These are phyloP conservation scores for Suillus luteus DNA, from an alignment of 768 basidiomycete genomes.

Conservation along the genomic window DNA sequence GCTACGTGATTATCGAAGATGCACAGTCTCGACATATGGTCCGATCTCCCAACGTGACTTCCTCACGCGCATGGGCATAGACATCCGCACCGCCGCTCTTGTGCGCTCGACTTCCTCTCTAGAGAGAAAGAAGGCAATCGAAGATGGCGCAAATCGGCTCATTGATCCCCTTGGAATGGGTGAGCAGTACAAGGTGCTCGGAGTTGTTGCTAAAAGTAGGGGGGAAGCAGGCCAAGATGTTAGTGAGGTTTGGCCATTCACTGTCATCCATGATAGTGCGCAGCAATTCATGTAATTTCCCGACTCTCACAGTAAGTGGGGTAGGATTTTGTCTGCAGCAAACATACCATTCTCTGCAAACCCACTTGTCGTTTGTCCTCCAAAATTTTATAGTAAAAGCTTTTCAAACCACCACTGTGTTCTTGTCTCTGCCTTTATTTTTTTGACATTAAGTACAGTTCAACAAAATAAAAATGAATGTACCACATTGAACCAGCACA, in stretches of 20 bases:
- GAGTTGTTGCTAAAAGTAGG: conserved; percentile 37
- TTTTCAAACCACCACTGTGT: too few species aligned
- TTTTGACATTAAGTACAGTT: too few species aligned
- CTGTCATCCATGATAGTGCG: conserved; percentile 2
- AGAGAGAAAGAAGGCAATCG: conserved; percentile 53
- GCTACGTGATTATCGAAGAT: conserved; percentile 10
- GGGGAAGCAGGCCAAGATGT: conserved; percentile 14
- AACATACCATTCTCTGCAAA: too few species aligned
- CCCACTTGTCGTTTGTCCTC: too few species aligned
- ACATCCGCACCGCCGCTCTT: conserved; percentile 64
- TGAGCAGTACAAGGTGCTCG: conserved; percentile 80
- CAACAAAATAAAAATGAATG: too few species aligned
- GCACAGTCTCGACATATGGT: neutral
- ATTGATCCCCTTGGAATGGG: conserved; percentile 88
- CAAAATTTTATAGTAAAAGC: too few species aligned
- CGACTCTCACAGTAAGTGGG: too few species aligned
- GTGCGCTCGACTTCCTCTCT: conserved; percentile 49
- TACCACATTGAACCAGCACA: too few species aligned
- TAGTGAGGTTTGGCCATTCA: conserved; percentile 35
- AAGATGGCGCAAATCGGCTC: conserved; percentile 64
- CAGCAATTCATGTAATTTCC: too few species aligned
- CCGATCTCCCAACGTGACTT: conserved; percentile 41
- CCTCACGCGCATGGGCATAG: conserved; percentile 76
- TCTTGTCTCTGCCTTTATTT: too few species aligned
- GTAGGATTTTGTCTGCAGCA: too few species aligned